Evolutionary conservation across 2,329 filamentous ascomycete genomes (phyloP).

Genomic region (Penicillium sp.): DNA sequence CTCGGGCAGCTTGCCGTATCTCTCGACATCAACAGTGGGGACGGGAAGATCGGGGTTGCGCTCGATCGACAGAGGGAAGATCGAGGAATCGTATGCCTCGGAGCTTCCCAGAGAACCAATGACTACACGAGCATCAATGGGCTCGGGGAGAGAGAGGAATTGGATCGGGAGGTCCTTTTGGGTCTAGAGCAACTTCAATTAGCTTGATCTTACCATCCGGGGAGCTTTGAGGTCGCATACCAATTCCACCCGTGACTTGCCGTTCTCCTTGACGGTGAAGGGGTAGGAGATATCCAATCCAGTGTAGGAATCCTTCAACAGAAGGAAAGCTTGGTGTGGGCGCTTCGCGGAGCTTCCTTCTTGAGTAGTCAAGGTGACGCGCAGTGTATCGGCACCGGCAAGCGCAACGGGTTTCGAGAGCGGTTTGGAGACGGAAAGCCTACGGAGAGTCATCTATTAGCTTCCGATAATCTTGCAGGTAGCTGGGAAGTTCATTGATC

Average conservation of each 20-base stretch:
- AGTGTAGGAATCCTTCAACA: conserved; percentile 71
- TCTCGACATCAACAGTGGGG: conserved; percentile 66
- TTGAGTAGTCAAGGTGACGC: conserved; percentile 77
- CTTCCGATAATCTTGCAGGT: not conserved
- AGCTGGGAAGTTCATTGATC: conserved; percentile 12
- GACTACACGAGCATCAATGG: conserved; percentile 77
- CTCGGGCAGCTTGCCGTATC: conserved; percentile 80
- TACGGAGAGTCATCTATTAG: conserved; percentile 34
- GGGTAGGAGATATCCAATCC: conserved; percentile 87
- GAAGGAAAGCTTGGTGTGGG: conserved; percentile 91
- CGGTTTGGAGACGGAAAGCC: conserved; percentile 60
- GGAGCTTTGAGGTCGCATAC: conserved; percentile 54
- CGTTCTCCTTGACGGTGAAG: conserved; percentile 79
- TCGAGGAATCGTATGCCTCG: conserved; percentile 64
- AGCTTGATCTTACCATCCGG: conserved; percentile 15
- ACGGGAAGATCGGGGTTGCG: conserved; percentile 63
- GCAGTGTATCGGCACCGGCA: conserved; percentile 70
- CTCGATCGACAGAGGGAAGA: conserved; percentile 72
- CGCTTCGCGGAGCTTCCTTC: conserved; percentile 77
- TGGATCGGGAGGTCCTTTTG: conserved; percentile 87
- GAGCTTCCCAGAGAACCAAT: conserved; percentile 83
- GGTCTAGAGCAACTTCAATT: conserved; percentile 55
- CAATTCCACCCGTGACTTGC: conserved; percentile 81
- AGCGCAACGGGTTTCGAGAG: conserved; percentile 67
- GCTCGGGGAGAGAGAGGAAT: conserved; percentile 67